Evolutionary conservation across 2,329 filamentous ascomycete genomes (phyloP), one percentile per base, ranked within the genome.

Genomic region (Xylariomycetidae sp.): DNA sequence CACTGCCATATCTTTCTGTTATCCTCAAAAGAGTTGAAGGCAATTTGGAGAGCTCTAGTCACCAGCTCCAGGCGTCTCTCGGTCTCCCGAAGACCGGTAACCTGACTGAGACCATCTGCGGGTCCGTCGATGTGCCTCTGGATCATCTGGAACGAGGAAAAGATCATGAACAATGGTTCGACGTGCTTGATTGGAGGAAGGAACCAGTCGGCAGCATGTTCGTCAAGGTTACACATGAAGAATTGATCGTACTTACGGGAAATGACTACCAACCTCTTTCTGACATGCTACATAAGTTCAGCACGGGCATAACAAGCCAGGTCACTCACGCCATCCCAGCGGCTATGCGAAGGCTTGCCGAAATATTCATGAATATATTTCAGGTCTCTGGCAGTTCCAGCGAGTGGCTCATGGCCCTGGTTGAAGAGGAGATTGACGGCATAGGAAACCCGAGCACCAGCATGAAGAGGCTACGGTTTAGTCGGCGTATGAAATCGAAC

Each of bases 381-480:
- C 92, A 98, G 54, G 89, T 94, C 3, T 90, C 88, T 3, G 88
- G 87, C 1, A 77, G 78, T 23, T 85, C 86, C 3, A 74, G 75
- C 27, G 88, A 96, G 38, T 98, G 92, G 92, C 73, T 98, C 15
- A 92, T 88, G 70, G 82, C 87, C 3, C 68, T 98, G 25, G 86
- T 96, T 0, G 92, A 98, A 59, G 90, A 97, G 54, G 92, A 98
- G 59, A 97, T 98, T 37, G 92, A 97, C 52, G 90, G 90, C 1
- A 81, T 92, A 13, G 79, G 88, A 35, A 94, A 82, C 53, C 88
- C 95, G 48, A 79, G 80, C 11, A 78, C 83, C 1, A n/a, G n/a
- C n/a, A 75, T 83, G 42, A 87, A 81, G 68, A 70, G 84, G 72
- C 56, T 80, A 69, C 73, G 85, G 4, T 88, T 85, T 59, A 85